Conservation (phyloP, 495 filamentous ascomycete genomes). For the Arthonia radiata region DNA sequence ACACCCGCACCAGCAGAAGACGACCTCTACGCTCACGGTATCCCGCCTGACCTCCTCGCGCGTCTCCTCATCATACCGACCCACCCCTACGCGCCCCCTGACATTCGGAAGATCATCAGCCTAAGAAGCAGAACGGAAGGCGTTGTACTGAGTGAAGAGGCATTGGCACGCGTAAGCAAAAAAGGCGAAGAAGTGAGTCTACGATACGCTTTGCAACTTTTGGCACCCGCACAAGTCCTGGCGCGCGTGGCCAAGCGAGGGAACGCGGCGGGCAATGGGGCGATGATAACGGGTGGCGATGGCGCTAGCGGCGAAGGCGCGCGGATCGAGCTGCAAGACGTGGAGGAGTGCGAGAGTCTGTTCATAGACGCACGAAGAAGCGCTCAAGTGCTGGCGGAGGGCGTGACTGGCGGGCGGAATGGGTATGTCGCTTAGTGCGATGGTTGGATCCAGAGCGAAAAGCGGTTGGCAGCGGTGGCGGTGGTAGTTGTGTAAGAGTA, state of each 20-base stretch:
- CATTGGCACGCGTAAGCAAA: conserved; percentile 60
- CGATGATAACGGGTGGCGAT: too few relatives aligned
- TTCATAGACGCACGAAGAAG: conserved; percentile 80
- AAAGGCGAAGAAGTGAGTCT: conserved; percentile 70
- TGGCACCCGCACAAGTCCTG: conserved; percentile 62
- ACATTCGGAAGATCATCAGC: conserved; percentile 73
- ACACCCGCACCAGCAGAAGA: conserved; percentile 14
- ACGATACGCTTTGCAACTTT: conserved; percentile 73
- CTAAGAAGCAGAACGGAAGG: conserved; percentile 62
- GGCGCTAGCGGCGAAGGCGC: too few relatives aligned
- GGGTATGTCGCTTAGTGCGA: too few relatives aligned
- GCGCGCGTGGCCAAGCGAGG: conserved; percentile 24
- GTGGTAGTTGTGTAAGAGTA: too few relatives aligned
- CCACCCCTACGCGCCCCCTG: conserved; percentile 52
- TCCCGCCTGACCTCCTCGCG: conserved; percentile 76
- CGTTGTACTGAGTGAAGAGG: conserved; percentile 53
- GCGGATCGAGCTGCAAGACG: conserved; percentile 61
- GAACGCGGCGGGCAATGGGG: conserved; percentile 29
- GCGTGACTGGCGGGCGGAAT: too few relatives aligned
- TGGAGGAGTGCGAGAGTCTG: conserved; percentile 68
- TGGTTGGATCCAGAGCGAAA: too few relatives aligned
- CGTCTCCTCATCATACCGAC: conserved; percentile 92
- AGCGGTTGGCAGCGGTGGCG: too few relatives aligned
- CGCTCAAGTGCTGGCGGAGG: too few relatives aligned
- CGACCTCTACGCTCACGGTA: conserved; percentile 65